Conservation (phyloP, 1,284 basidiomycete genomes). For the Singerocomus rubriflavus region DNA sequence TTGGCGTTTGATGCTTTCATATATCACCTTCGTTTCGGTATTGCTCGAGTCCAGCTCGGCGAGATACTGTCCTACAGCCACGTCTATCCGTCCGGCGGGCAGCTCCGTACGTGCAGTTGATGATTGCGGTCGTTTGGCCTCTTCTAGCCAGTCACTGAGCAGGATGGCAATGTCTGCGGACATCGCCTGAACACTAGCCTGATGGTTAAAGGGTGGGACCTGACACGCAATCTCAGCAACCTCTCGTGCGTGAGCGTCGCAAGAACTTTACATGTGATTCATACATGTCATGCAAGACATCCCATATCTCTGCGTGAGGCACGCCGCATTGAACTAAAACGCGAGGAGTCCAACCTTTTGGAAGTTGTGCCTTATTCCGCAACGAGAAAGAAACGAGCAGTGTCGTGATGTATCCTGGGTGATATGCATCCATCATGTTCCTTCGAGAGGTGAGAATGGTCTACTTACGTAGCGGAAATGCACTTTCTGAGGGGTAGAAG, state of each 20-base stretch:
- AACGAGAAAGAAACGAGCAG: slow-evolving; percentile 70
- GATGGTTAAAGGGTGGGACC: slow-evolving; percentile 82
- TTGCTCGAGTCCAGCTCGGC: slow-evolving; percentile 59
- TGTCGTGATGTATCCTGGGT: slow-evolving; percentile 62
- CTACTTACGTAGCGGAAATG: slow-evolving; percentile 78
- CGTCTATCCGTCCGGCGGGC: slow-evolving; percentile 71
- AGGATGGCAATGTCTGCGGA: slow-evolving; percentile 76
- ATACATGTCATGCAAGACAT: slow-evolving; percentile 83
- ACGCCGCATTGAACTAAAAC: slow-evolving; percentile 76
- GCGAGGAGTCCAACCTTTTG: slow-evolving; percentile 77
- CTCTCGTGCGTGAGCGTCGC: neutral
- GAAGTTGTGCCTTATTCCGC: slow-evolving; percentile 55
- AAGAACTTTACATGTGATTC: slow-evolving; percentile 68
- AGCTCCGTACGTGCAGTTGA: slow-evolving; percentile 55
- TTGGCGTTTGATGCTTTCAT: slow-evolving; percentile 67
- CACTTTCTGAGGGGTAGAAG: slow-evolving; percentile 89
- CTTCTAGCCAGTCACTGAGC: slow-evolving; percentile 73
- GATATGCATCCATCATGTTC: slow-evolving; percentile 4
- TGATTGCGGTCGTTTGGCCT: slow-evolving; percentile 64
- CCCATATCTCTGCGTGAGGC: slow-evolving; percentile 76
- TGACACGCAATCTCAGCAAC: slow-evolving; percentile 29
- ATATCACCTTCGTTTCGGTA: slow-evolving; percentile 55
- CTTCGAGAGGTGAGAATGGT: neutral
- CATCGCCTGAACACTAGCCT: slow-evolving; percentile 71
- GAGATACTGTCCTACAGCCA: slow-evolving; percentile 67